phyloP scores from a whole-genome alignment of 2,329 filamentous ascomycete species.

The Ophiostoma ulmi region DNA sequence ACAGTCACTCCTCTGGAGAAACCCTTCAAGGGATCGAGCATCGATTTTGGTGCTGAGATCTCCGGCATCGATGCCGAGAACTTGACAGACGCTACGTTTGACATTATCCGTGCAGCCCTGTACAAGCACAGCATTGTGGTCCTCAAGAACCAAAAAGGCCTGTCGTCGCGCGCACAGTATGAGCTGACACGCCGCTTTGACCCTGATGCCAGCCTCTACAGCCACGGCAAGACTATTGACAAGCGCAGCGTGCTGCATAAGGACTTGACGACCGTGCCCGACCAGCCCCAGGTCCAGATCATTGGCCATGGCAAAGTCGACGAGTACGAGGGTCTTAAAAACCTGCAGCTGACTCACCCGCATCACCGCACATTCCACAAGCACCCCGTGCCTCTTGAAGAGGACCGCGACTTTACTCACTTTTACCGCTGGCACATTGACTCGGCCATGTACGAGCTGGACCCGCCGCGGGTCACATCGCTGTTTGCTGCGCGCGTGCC shows the following conservation, averaged over 20 bases:
- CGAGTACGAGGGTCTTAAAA: conserved; percentile 63
- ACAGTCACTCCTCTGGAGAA: conserved; percentile 20
- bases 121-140: conserved; percentile 65
- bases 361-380: conserved; percentile 74
- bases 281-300: conserved; percentile 72
- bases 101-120: conserved; percentile 57
- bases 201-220: conserved; percentile 56
- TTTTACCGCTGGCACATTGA: conserved; percentile 79
- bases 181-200: conserved; percentile 70
- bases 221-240: conserved; percentile 70
- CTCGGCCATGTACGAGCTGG: conserved; percentile 68
- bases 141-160: conserved; percentile 60
- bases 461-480: conserved; percentile 66
- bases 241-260: conserved; percentile 65
- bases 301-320: conserved; percentile 68
- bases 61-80: conserved; percentile 55
- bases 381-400: conserved; percentile 50
- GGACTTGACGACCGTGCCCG: conserved; percentile 73
- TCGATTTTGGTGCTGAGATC: conserved; percentile 59
- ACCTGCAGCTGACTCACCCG: conserved; percentile 65
- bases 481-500: conserved; percentile 68
- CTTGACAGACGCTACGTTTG: conserved; percentile 59
- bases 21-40: conserved; percentile 21
- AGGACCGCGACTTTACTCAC: conserved; percentile 46
- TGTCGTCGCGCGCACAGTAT: conserved; percentile 65